Conservation (phyloP, 306 rosid species). For the Nissolia schottii region DNA sequence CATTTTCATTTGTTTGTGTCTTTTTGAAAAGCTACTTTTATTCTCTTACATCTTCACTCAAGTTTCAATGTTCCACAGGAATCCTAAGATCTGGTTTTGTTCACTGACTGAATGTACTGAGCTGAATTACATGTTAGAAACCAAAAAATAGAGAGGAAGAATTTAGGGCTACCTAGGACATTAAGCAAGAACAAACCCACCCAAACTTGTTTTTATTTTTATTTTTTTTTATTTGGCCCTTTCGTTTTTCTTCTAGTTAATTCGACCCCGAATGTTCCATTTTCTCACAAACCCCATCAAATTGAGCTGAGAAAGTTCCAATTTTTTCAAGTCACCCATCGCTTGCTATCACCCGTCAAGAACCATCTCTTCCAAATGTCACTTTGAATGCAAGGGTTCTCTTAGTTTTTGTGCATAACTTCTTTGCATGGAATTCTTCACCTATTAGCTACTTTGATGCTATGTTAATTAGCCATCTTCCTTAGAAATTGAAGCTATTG, state of each 20-base stretch:
- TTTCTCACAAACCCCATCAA: neutral
- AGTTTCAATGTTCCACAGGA: neutral
- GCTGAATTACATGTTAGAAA: neutral
- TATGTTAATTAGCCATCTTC: too few relatives aligned
- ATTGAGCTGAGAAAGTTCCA: neutral
- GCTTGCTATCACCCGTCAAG: too few relatives aligned
- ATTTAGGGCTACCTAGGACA: neutral
- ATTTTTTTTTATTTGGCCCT: neutral
- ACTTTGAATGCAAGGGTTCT: too few relatives aligned
- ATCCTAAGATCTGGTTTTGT: neutral
- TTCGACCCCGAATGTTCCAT: neutral
- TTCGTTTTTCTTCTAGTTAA: neutral
- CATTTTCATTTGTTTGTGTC: neutral
- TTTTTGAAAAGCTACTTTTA: neutral
- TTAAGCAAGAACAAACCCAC: neutral
- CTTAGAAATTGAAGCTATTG: too few relatives aligned
- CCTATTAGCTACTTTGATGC: too few relatives aligned
- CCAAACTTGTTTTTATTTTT: neutral
- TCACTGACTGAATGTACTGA: neutral
- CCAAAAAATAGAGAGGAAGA: neutral
- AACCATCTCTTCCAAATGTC: too few relatives aligned
- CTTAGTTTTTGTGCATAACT: too few relatives aligned
- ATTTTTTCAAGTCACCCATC: too few relatives aligned
- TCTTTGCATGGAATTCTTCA: too few relatives aligned
- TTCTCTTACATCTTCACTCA: neutral